Conservation (phyloP, 2,329 filamentous ascomycete species). For the Microsporum audouinii region DNA sequence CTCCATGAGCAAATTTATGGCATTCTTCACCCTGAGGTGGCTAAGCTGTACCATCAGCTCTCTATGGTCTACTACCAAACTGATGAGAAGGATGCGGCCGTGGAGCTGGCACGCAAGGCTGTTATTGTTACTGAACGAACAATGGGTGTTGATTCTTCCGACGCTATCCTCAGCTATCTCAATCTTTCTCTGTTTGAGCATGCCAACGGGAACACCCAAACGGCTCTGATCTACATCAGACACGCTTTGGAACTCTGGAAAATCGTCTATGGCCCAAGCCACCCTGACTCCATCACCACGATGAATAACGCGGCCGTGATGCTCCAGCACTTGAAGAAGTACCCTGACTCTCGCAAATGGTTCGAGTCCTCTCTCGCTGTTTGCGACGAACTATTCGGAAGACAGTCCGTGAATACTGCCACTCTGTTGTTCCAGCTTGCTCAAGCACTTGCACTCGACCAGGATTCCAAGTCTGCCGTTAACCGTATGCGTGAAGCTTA, state of each 20-base stretch:
- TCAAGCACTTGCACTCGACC: constrained; percentile 88
- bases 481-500: constrained; percentile 91
- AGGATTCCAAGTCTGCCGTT: constrained; percentile 84
- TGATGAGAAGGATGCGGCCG: constrained; percentile 93
- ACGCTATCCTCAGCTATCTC: constrained; percentile 89
- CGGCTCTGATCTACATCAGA: constrained; percentile 76
- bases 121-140: constrained; percentile 94
- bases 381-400: constrained; percentile 81
- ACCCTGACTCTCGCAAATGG: constrained; percentile 89
- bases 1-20: constrained; percentile 98
- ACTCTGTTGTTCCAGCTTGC: constrained; percentile 95
- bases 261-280: constrained; percentile 83
- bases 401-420: constrained; percentile 81
- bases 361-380: constrained; percentile 86
- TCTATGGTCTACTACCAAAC: constrained; percentile 95
- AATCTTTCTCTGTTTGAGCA: constrained; percentile 93
- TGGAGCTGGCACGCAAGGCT: constrained; percentile 91
- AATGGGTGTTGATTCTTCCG: constrained; percentile 80
- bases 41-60: constrained; percentile 83
- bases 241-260: constrained; percentile 95
- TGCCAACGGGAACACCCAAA: constrained; percentile 76
- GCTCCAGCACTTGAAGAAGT: constrained; percentile 90
- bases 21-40: constrained; percentile 91
- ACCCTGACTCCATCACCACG: constrained; percentile 96
- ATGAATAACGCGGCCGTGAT: constrained; percentile 98